These are phyloP conservation scores for Clonostachys rosea DNA, from an alignment of 2,329 filamentous ascomycete genomes.

Conservation along the genomic window DNA sequence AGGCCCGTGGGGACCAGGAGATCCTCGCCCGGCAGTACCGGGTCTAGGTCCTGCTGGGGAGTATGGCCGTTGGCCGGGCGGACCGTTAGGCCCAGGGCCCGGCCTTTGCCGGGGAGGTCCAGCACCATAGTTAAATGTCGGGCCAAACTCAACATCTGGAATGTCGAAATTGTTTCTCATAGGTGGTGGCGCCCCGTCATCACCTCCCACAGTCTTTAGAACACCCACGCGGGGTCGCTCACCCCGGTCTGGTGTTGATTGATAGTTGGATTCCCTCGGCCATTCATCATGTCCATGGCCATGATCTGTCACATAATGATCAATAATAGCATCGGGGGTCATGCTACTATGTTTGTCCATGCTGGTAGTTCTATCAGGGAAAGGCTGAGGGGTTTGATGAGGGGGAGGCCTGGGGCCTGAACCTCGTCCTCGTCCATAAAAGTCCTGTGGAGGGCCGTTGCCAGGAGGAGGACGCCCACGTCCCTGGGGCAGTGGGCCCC, in stretches of 20 bases:
- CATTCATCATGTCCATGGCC: slow-evolving; percentile 10
- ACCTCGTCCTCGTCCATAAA: slow-evolving; percentile 1
- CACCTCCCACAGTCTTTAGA: slow-evolving; percentile 70
- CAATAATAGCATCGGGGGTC: slow-evolving; percentile 29
- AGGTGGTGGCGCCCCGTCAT: slow-evolving; percentile 20
- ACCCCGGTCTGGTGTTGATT: not conserved
- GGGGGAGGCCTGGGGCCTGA: slow-evolving; percentile 18
- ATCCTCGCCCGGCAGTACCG: slow-evolving; percentile 12
- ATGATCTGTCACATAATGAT: slow-evolving; percentile 26
- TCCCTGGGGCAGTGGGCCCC: slow-evolving; percentile 1
- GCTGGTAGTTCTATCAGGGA: slow-evolving; percentile 14
- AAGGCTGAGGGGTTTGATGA: slow-evolving; percentile 14
- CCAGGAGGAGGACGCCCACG: not conserved
- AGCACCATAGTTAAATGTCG: slow-evolving; percentile 64
- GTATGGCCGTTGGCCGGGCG: slow-evolving; percentile 16
- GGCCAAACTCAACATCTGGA: slow-evolving; percentile 80
- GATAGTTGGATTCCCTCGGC: not conserved
- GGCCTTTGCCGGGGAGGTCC: slow-evolving; percentile 16
- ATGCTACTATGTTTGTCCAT: slow-evolving; percentile 17
- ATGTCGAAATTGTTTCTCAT: slow-evolving; percentile 42
- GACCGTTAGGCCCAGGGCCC: slow-evolving; percentile 2
- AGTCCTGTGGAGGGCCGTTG: slow-evolving; percentile 5
- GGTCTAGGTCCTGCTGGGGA: slow-evolving; percentile 20
- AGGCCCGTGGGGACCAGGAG: slow-evolving; percentile 4
- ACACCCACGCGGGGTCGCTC: slow-evolving; percentile 69